Percentiles rank a stretch among this genome's conserved stretches.
Evolutionary conservation across 164 flowering plant genomes (phyloP).

Genomic region (Cinnamomum chago): DNA sequence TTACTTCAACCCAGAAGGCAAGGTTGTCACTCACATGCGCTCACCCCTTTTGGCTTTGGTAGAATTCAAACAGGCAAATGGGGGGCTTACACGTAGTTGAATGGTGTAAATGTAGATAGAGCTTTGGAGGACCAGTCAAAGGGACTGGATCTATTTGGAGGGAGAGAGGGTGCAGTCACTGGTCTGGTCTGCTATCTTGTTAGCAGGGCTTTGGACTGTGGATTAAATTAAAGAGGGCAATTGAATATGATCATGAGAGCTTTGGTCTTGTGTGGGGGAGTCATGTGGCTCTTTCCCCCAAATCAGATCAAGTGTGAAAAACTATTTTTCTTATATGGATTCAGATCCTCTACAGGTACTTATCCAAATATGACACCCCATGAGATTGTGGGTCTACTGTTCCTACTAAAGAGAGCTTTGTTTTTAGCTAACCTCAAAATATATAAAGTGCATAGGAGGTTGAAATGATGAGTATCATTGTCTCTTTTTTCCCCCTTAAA

Average conservation of each 20-base stretch:
- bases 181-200: not conserved
- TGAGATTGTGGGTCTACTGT: too few species aligned
- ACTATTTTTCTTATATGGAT: too few species aligned
- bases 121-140: not conserved
- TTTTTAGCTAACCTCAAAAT: too few species aligned
- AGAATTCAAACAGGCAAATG: not conserved
- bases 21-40: not conserved
- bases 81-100: not conserved
- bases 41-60: not conserved
- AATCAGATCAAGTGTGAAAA: not conserved
- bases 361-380: too few species aligned
- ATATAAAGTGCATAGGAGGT: too few species aligned
- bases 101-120: not conserved
- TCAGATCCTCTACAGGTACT: too few species aligned
- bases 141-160: not conserved
- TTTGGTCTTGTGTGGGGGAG: not conserved
- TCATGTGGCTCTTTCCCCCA: not conserved
- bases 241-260: not conserved
- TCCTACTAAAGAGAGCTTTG: too few species aligned
- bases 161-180: not conserved
- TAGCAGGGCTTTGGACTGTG: not conserved
- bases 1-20: not conserved
- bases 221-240: not conserved
- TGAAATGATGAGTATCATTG: too few species aligned
- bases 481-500: too few species aligned